Evolutionary conservation across 352 stramenopile genomes (phyloP), one percentile per base, ranked within the genome.

Genomic region (Globisporangium takayamanum): DNA sequence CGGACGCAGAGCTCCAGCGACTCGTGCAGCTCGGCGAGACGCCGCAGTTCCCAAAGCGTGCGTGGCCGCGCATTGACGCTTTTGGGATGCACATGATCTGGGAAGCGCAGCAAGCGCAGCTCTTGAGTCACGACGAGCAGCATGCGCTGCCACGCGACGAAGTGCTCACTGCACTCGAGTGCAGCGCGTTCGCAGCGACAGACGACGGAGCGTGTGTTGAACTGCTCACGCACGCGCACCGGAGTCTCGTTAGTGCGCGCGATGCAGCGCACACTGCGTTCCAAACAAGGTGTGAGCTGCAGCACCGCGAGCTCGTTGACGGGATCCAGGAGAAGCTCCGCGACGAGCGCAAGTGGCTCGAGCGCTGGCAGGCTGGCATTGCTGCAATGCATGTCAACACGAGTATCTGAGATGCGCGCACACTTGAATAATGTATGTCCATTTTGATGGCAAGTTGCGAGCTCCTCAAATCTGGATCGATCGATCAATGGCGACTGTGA

Each of bases 141-240:
- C 37, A 59, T 25, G 58, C 49, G 25, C 49, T 63, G 39, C 55
- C 33, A 6, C 61, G 60, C 2, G 65, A 78, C 37, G 60, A 69
- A 18, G 61, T 30, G 7, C 67, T 74, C 20, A 49, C 60, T 33
- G 36, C 65, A 30, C 39, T 77, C 20, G 30, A 42, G n/a, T 53
- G 37, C 26, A 51, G 20, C 37, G 51, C 48, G 56, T 67, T 55
- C 36, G 61, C 59, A 15, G 58, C n/a, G n/a, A 56, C 51, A 0
- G 62, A 57, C 41, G 66, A 83, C 22, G 73, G 73, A 0, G 64
- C 66, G 4, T 82, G 77, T 36, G 63, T 72, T 3, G 62, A 65
- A 26, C 66, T 89, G 46, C 68, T 91, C 47, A 89, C 76, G 1
- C 71, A 82, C 10, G 75, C 78, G 11, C 80, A 91, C 46, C 75